Evolutionary conservation across 768 basidiomycete species (phyloP), one percentile per base, ranked within the genome.

Genomic region (Epithele typhae): DNA sequence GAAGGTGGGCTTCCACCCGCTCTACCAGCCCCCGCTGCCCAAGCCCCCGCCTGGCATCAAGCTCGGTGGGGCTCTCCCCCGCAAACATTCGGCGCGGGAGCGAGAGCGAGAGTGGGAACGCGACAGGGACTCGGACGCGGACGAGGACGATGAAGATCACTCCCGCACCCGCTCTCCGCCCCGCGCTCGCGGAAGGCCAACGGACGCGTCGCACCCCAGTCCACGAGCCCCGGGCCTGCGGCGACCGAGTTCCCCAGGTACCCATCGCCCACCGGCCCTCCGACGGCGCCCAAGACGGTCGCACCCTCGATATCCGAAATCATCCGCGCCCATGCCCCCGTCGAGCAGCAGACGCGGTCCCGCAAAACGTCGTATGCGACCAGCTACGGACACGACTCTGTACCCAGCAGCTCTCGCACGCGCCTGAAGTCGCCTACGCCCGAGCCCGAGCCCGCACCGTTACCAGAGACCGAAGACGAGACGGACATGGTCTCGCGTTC

Each of bases 251-350:
- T 22, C 42, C 40, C 46, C 34, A 30, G 34, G 34, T 41, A 42
- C 33, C 50, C 56, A 46, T 53, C 53, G 25, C 37, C 56, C 46
- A n/a, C n/a, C n/a, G n/a, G n/a, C n/a, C n/a, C n/a, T n/a, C n/a
- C n/a, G n/a, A n/a, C n/a, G n/a, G n/a, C n/a, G n/a, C 40, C 68
- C 69, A 59, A 79, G 63, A 69, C 68, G 17, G 60, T 84, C 40
- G 78, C 82, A 6, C 90, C 91, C 38, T 87, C 88, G 12, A 93
- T 93, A 60, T 86, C 84, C 33, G 90, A 93, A 46, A 93, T 93
- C 50, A 92, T 93, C 50, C 82, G 85, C 23, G 77, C 77, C 22
- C 81, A 92, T 67, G 81, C 82, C 3, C 86, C 87, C n/a, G 71
- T 68, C 18, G 52, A 56, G 11, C 58, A 69, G 40, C 79, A 78